Base-by-base conservation (phyloP, 1,284 basidiomycete species). In the Phellinidium pouzarii region DNA sequence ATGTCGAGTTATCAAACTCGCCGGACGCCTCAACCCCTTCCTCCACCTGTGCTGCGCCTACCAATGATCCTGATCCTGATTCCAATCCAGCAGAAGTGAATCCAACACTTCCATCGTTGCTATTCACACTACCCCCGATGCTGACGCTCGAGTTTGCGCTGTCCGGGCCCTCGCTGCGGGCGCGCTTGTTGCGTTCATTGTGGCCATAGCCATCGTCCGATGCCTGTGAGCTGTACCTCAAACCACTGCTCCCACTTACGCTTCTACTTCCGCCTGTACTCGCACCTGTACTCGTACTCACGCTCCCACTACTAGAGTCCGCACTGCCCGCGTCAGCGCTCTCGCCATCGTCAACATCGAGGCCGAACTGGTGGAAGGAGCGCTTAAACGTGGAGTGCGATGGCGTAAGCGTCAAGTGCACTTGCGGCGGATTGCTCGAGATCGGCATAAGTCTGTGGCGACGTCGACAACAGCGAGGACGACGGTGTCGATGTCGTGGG, bases 151-250 rank as follows among this genome's bases (percentile, higher is more conserved):
- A 20, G 17, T 23, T 34, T 14, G 19, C 40, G 17, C 46, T 12
- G 17, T 55, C 53, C 6, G 53, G 53, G 23, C 53, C 55, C 47
- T 57, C 55, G 26, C 55, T 57, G 17, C 55, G 48, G 6, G 55
- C 55, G 22, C 55, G 53, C 37, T 57, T 53, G 42, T 57, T 57
- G 41, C 55, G 53, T 19, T 57, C 55, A 38, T 42, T 29, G 38
- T 50, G 37, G 12, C 26, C 36, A 26, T 44, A 52, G 4, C 6
- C 50, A 47, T 44, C 49, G 3, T 27, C 48, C 20, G 36, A 42
- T 9, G 31, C 3, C 31, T 14, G n/a, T 11, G 49, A 46, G 26
- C 36, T 48, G 22, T 51, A 51, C 29, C 34, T 36, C 37, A 20
- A 48, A 11, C 34, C 37, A 23, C 43, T 38, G 47, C 38, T 49